Base-by-base conservation (phyloP, 345 rosid species). In the Excoecaria cochinchinensis region DNA sequence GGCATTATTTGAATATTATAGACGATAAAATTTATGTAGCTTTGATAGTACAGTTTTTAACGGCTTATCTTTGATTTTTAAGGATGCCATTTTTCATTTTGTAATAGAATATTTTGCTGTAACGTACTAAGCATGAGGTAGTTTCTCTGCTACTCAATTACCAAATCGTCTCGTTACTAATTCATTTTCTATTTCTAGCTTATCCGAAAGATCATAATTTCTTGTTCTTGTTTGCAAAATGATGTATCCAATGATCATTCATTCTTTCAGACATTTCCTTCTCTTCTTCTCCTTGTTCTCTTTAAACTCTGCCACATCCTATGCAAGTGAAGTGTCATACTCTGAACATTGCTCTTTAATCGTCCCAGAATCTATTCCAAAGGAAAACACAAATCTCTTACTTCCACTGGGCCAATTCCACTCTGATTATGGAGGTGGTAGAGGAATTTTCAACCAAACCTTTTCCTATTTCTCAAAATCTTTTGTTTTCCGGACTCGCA, bases 341-440 rank as follows among this genome's bases (percentile, higher is more conserved):
- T 19, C 70, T 44, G 52, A 42, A 2, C 69, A 65, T n/a, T 66
- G 70, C 36, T 66, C 70, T 66, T 44, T n/a, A 44, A 21, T 66
- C 15, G 25, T 66, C 3, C 31, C 52, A 42, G 15, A 66, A 9
- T 66, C 52, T 66, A 1, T 36, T 66, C 31, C 70, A 8, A 66
- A 42, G 16, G 1, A 42, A 44, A 10, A 19, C 14, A 10, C 70
- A 42, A 44, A 44, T 66, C 70, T 50, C 22, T 19, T 17, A 66
- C 39, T 66, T 21, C 69, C 52, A n/a, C 52, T 66, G 10, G 52
- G 52, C 36, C 70, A 21, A 19, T 42, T 66, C 52, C 70, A 66
- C 16, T n/a, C 53, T 66, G 70, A 53, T n/a, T 66, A 66, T 44
- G 70, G 70, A 19, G 70, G 70, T 21, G 70, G 70, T 24, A n/a